Base-by-base conservation (phyloP, 2,329 filamentous ascomycete species). In the Coniella vitis region DNA sequence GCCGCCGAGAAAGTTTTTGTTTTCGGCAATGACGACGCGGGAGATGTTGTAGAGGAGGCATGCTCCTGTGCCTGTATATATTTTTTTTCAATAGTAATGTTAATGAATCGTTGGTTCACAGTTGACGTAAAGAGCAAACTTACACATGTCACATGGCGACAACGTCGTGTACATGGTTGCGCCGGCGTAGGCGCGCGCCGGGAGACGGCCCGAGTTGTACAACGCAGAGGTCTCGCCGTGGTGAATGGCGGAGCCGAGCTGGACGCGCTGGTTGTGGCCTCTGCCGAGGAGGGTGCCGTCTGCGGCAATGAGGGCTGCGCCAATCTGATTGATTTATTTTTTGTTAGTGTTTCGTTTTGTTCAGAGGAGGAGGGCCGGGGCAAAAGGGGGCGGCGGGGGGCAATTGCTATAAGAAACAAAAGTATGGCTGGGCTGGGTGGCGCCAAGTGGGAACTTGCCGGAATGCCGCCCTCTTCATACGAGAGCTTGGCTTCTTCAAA, bases 161-260 rank as follows among this genome's bases (percentile, higher is more conserved):
- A 90, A 70, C 1, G 86, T 89, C 3, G 86, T 90, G 67, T 87
- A 90, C 84, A 90, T 89, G n/a, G 85, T 90, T 32, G 83, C 78
- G 25, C 81, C 82, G 52, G 75, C 74, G 65, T 89, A 90, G 5
- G 76, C 75, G 2, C 77, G 78, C 14, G 84, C 84, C 29, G 83
- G 81, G 19, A 88, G 75, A 35, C 86, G 79, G 39, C 86, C 86
- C 0, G 84, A 84, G 64, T 85, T 83, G 61, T 86, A 82, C 35
- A 90, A 73, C n/a, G 84, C 80, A 16, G 84, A 81, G 17, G 85
- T 90, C 64, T 90, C 86, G 55, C 80, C 86, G 84, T 89, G 56
- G 10, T 34, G 45, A 16, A 35, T 42, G 25, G 51, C 47, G 13
- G 47, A 51, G 25, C 76, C 52, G 49, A 82, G 83, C 65, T 90